phyloP scores from a whole-genome alignment of 805 yeast genomes.

The Ogataea saltuana region DNA sequence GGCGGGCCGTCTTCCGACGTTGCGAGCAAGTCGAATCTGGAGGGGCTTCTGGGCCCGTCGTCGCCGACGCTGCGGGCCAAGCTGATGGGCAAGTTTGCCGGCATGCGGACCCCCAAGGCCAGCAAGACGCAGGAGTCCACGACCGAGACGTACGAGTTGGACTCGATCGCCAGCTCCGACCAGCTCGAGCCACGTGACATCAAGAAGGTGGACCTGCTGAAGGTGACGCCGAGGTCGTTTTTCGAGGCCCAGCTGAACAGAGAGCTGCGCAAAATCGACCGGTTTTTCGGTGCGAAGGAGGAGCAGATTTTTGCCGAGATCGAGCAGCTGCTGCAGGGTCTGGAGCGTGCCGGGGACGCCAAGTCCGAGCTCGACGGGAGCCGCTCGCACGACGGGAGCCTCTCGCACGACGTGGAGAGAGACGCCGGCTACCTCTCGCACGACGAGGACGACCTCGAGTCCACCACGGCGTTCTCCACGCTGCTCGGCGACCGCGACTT shows the following conservation, averaged over 20 bases:
- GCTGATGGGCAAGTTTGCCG: constrained; percentile 21
- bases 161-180: constrained; percentile 9
- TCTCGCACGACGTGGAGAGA: constrained; percentile 21
- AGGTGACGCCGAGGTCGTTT: constrained; percentile 40
- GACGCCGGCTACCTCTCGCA: constrained; percentile 38
- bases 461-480: constrained; percentile 44
- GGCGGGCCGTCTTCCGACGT: constrained; percentile 16
- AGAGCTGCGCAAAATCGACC: constrained; percentile 55
- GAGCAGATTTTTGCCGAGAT: constrained; percentile 45
- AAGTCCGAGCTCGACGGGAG: constrained; percentile 26
- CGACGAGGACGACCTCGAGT: constrained; percentile 39
- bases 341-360: constrained; percentile 39
- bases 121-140: constrained; percentile 6
- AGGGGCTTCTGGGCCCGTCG: constrained; percentile 13
- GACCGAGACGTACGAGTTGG: constrained; percentile 24
- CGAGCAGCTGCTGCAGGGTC: constrained; percentile 48
- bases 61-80: constrained; percentile 15
- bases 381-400: constrained; percentile 25
- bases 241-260: constrained; percentile 47
- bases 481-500: constrained; percentile 51
- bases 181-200: constrained; percentile 10
- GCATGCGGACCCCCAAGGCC: constrained; percentile 13
- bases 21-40: constrained; percentile 20
- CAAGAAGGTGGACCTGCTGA: constrained; percentile 24
- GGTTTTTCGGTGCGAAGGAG: constrained; percentile 51